Conservation (phyloP, 495 filamentous ascomycete species). For the Schizothecium vesticola region DNA sequence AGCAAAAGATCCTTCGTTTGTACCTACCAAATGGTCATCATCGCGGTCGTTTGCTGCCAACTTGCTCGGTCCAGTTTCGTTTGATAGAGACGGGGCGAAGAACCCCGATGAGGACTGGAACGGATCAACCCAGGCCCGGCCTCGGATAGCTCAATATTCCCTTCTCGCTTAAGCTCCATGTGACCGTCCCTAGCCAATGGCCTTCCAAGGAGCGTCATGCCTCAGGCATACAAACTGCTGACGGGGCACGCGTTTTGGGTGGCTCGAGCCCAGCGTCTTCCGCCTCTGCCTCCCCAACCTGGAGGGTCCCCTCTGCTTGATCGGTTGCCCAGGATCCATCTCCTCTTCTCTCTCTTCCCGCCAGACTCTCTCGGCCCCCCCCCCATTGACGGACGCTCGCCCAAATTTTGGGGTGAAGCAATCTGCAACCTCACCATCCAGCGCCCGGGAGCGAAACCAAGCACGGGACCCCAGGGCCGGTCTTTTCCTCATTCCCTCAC, state of each 20-base stretch:
- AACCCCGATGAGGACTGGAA: background rate
- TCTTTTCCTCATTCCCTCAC: background rate
- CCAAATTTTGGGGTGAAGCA: constrained; percentile 7
- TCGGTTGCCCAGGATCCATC: constrained; percentile 22
- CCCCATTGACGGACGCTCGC: background rate
- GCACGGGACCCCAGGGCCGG: constrained; percentile 3
- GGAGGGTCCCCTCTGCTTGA: constrained; percentile 13
- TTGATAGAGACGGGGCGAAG: background rate
- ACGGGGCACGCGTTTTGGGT: background rate
- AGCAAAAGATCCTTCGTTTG: background rate
- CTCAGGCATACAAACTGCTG: background rate
- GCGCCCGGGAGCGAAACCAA: background rate
- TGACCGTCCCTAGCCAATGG: background rate
- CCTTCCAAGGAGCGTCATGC: background rate
- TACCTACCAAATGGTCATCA: background rate
- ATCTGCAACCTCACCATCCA: constrained; percentile 5
- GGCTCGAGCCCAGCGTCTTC: background rate
- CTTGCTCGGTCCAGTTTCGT: background rate
- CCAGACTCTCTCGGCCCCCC: constrained; percentile 11
- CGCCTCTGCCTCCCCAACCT: background rate
- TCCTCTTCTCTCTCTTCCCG: constrained; percentile 14
- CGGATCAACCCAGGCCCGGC: background rate
- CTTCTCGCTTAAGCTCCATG: background rate
- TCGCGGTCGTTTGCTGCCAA: background rate
- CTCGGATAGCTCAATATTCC: background rate